phyloP scores from a whole-genome alignment of 257 asterid species.

The Nicotiana obtusifolia region DNA sequence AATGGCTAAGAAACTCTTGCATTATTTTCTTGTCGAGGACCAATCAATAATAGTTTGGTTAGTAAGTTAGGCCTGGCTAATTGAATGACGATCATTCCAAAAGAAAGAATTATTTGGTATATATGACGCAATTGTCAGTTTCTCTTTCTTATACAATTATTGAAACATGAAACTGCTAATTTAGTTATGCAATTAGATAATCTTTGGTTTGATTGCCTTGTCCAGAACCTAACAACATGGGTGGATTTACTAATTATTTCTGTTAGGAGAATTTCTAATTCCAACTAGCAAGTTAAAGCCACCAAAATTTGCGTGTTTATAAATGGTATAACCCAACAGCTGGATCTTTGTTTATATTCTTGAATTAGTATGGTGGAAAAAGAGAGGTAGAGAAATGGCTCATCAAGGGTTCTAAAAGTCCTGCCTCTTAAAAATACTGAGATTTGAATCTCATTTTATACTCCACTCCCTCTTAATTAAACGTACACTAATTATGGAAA shows the following conservation, averaged over 20 bases:
- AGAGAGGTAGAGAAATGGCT: not conserved
- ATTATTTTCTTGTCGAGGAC: not conserved
- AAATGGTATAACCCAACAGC: too few species aligned
- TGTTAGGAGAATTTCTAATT: too few species aligned
- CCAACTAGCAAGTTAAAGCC: too few species aligned
- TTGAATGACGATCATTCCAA: not conserved
- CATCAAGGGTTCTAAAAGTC: not conserved
- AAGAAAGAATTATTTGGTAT: not conserved
- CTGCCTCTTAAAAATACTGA: not conserved
- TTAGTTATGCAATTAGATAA: not conserved
- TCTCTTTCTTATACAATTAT: too few species aligned
- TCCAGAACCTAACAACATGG: not conserved
- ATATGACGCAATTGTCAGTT: too few species aligned
- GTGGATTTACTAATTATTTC: too few species aligned
- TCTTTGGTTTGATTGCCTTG: not conserved
- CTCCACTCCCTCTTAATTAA: too few species aligned
- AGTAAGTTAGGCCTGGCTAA: not conserved
- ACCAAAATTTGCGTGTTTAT: too few species aligned
- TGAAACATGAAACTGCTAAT: too few species aligned
- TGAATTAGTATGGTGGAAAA: not conserved
- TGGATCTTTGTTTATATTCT: not conserved
- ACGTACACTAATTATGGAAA: too few species aligned
- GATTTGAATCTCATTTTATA: not conserved
- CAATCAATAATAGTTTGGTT: not conserved
- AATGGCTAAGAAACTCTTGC: not conserved